Base-by-base conservation (phyloP, 176 grass and related monocot species). In the Musa troglodytarum region DNA sequence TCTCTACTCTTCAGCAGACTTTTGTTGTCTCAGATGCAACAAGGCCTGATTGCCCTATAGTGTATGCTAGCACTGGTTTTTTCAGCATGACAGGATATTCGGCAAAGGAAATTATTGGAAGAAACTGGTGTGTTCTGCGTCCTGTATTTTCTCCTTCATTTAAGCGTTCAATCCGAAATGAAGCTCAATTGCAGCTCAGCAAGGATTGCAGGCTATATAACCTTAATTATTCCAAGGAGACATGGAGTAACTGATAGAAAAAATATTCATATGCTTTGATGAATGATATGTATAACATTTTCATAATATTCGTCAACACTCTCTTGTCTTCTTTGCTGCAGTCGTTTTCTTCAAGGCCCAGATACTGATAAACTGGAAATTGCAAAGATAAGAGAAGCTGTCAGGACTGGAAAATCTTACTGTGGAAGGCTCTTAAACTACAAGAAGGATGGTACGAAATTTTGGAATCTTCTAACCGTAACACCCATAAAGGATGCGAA, bases 381-480 rank as follows among this genome's bases (percentile, higher is more conserved):
- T 49, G 74, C 72, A 80, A 93, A 91, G 85, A 87, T 99, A 82
- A 80, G 88, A 62, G 86, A 99, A 58, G 90, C 88, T 63, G 82
- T 99, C 7, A 83, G 81, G 66, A 53, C 65, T 2, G 90, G 95
- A 19, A 85, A 83, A 17, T 94, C 86, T 79, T 99, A 85, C 82
- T 99, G 95, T 56, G 95, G 95, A 51, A 76, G 95, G 19, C 74
- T 99, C 21, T 86, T 99, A 69, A 99, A 99, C 77, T 99, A 91
- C 88, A 86, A 81, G 68, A 99, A 99, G 84, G 88, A 99, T 50
- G 95, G 95, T 43, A 77, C 71, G 1, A 88, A 91, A 0, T 99
- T 99, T 76, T 99, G 95, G 95, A 99, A 99, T 56, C 81, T 99
- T 71, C 95, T 99, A 54, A 99, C 95, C 15, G 68, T 99, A 65